Conservation (phyloP, 768 basidiomycete genomes). For the Lentinula sp. region DNA sequence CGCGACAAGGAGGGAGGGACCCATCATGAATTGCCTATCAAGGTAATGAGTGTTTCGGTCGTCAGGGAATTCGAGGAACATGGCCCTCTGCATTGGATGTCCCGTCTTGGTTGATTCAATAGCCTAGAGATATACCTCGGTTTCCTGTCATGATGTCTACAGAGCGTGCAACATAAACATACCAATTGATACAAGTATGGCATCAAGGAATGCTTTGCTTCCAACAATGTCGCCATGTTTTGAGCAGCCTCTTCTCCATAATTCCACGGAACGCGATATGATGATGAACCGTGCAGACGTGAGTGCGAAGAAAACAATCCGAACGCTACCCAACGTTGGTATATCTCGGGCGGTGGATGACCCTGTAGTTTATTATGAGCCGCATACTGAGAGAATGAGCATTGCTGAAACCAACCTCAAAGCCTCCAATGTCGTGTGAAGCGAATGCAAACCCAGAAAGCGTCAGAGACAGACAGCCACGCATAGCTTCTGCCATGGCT, state of each 20-base stretch:
- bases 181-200: conserved; percentile 62
- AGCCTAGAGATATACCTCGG: conserved; percentile 28
- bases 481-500: conserved; percentile 71
- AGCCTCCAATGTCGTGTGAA: conserved; percentile 74
- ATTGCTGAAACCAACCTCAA: conserved; percentile 40
- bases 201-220: conserved; percentile 66
- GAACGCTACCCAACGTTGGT: conserved; percentile 73
- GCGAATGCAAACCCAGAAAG: conserved; percentile 67
- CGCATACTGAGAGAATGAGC: not conserved
- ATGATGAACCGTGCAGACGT: conserved; percentile 64
- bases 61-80: conserved; percentile 59
- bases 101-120: conserved; percentile 44
- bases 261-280: conserved; percentile 75
- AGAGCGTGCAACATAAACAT: conserved; percentile 11
- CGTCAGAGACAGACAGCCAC: conserved; percentile 61
- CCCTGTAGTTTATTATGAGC: conserved; percentile 29
- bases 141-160: not conserved
- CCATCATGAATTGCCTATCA: conserved; percentile 39
- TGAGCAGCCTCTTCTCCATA: conserved; percentile 66
- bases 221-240: conserved; percentile 55
- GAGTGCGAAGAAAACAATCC: conserved; percentile 75
- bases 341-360: conserved; percentile 60
- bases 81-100: conserved; percentile 54
- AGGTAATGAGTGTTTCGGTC: conserved; percentile 56
- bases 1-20: conserved; percentile 54